Evolutionary conservation across 2,329 filamentous ascomycete genomes (phyloP), one percentile per base, ranked within the genome.

Genomic region (Penicillium oxalicum): DNA sequence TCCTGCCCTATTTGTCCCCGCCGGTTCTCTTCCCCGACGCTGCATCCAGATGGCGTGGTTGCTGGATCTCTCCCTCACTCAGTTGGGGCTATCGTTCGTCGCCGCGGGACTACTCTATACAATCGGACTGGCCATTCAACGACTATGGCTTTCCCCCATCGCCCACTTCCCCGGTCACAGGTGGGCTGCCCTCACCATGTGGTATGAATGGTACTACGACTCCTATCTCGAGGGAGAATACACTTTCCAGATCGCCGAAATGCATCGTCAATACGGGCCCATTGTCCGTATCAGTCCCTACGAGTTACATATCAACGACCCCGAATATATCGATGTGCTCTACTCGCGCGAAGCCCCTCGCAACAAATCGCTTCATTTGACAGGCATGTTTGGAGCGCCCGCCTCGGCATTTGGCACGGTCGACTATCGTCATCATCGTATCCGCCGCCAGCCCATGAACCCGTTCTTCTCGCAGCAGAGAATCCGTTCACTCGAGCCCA

Each of bases 391-490:
- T 41, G 62, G 61, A 9, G 57, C 54, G 26, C 58, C 64, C 5
- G 49, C 53, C 7, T 61, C 65, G 40, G 61, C 67, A 56, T 68
- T 70, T 45, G 60, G 59, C 3, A 59, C 60, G 0, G 51, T 61
- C 42, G 60, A 67, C 44, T 59, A 67, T 48, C 56, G 55, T 24
- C 61, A 55, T 11, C 68, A 70, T 50, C 64, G 66, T 2, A 52
- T 63, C 9, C 53, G 61, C 4, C 59, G 67, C 6, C 59, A 63
- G 32, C 58, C 64, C 11, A 64, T 69, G 57, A 68, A 62, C 45
- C 64, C 65, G 4, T 69, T 62, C 58, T 70, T 70, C 54, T 66
- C 66, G 3, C 59, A 53, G 32, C 44, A 51, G 27, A 58, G 62
- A 12, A 65, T 68, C 27, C 53, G 56, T 9, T 45, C 55, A 11